Base-by-base conservation (phyloP, 2,329 filamentous ascomycete genomes). In the Hyphodiscus sp. region DNA sequence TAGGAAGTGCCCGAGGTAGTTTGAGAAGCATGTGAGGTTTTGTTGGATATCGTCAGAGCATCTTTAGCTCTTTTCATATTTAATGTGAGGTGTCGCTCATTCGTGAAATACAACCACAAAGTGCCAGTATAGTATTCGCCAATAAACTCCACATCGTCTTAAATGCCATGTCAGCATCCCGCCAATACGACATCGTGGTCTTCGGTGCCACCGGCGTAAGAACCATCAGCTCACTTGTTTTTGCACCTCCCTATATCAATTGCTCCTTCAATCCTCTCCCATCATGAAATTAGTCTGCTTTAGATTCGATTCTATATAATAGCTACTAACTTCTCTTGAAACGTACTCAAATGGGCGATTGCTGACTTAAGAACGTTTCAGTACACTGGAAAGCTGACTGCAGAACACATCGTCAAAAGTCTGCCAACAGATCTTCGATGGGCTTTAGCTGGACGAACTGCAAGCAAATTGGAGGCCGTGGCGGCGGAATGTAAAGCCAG, bases 361-460 rank as follows among this genome's bases (percentile, higher is more conserved):
- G 23, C 23, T 26, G 8, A 26, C 23, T 26, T 8, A 26, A 26
- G 8, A 26, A 26, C 23, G n/a, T 8, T 26, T 26, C 23, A 26
- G 23, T 96, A 95, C 71, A 96, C 91, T 0, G 91, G 91, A 41
- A 85, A 82, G 60, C 77, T 87, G 61, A 83, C 83, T 2, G 85
- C 85, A 26, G 85, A 95, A 68, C 83, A 94, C 69, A 86, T 96
- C 64, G 77, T 83, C 50, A 77, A 77, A 15, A 73, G 81, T 59
- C 75, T 90, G 1, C 87, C 91, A 0, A 89, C 86, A 18, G 81
- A 89, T 67, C 70, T 95, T 57, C 90, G 83, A 74, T 96, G 91
- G 91, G 91, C 89, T 15, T 76, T 96, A 52, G 89, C 90, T 45
- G 91, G 91, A 29, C 86, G 91, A 23, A 91, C 88, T n/a, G 74